These are phyloP conservation scores for Sphagnum contortum DNA, from an alignment of 225 moss, liverwort and hornwort genomes.

Conservation along the genomic window DNA sequence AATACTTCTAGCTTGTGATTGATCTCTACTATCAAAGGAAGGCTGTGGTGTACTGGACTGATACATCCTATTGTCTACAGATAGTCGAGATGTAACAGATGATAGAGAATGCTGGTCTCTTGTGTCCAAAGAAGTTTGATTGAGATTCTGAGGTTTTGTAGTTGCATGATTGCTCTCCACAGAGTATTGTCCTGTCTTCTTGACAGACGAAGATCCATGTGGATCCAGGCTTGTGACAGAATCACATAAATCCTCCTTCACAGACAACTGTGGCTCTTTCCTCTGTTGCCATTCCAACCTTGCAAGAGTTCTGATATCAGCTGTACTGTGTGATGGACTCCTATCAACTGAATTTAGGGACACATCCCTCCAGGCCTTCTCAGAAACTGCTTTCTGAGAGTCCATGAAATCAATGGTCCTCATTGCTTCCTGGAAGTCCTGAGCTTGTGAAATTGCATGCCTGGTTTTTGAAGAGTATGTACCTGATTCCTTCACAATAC, in stretches of 20 bases:
- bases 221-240: constrained; percentile 13
- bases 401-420: constrained; percentile 42
- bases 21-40: no score
- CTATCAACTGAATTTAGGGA: constrained; percentile 9
- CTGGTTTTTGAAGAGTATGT: constrained; percentile 13
- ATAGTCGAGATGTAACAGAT: no score
- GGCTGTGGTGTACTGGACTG: no score
- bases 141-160: no score
- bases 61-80: no score
- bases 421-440: constrained; percentile 39
- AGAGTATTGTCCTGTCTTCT: constrained; percentile 6
- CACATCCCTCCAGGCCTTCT: constrained; percentile 17
- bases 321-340: neutral
- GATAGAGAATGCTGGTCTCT: neutral
- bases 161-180: no score
- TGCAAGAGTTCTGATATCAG: no score
- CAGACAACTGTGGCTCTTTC: no score
- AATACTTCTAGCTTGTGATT: no score
- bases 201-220: constrained; percentile 12
- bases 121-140: neutral
- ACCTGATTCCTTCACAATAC: constrained; percentile 1
- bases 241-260: neutral
- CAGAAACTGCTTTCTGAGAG: constrained; percentile 15
- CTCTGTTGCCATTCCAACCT: no score
- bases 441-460: constrained; percentile 10